Evolutionary conservation across 2,329 filamentous ascomycete species (phyloP).

Genomic region (Nakataea oryzae): DNA sequence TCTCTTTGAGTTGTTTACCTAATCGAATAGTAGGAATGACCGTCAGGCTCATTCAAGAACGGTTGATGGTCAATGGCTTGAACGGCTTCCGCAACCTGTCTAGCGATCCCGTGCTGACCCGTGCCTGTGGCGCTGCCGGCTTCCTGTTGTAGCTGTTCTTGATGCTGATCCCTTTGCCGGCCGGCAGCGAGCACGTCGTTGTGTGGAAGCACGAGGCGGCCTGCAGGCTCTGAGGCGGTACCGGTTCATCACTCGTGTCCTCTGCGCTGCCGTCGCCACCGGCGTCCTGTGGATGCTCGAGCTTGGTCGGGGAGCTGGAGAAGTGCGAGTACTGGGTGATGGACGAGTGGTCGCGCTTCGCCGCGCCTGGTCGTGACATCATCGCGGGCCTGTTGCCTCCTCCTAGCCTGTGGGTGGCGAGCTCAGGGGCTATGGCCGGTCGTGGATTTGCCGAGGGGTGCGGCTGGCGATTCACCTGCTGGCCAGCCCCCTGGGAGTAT

Average conservation of each 20-base stretch:
- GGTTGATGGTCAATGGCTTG: conserved; percentile 43
- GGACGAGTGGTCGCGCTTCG: conserved; percentile 13
- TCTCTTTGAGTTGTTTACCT: neutral
- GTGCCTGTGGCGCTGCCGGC: conserved; percentile 28
- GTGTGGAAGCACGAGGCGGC: conserved; percentile 36
- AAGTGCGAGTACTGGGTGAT: conserved; percentile 44
- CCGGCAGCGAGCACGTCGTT: conserved; percentile 34
- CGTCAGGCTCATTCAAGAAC: conserved; percentile 13
- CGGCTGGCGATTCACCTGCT: conserved; percentile 5
- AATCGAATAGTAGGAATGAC: no score
- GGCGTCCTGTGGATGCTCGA: conserved; percentile 9
- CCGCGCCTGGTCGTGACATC: conserved; percentile 19
- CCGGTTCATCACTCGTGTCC: conserved; percentile 13
- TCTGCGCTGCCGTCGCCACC: no score
- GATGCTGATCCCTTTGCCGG: conserved; percentile 10
- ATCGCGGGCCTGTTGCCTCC: conserved; percentile 16
- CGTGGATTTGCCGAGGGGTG: conserved; percentile 4
- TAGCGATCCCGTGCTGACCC: conserved; percentile 34
- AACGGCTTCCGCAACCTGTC: conserved; percentile 44
- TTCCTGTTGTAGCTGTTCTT: conserved; percentile 25
- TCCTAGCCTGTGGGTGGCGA: conserved; percentile 31
- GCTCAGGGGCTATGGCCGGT: conserved; percentile 18
- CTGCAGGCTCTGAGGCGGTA: conserved; percentile 22
- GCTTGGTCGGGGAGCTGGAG: conserved; percentile 40
- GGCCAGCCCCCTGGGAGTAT: neutral